phyloP scores from a whole-genome alignment of 2,329 filamentous ascomycete genomes.

The Lecanosticta acicola region DNA sequence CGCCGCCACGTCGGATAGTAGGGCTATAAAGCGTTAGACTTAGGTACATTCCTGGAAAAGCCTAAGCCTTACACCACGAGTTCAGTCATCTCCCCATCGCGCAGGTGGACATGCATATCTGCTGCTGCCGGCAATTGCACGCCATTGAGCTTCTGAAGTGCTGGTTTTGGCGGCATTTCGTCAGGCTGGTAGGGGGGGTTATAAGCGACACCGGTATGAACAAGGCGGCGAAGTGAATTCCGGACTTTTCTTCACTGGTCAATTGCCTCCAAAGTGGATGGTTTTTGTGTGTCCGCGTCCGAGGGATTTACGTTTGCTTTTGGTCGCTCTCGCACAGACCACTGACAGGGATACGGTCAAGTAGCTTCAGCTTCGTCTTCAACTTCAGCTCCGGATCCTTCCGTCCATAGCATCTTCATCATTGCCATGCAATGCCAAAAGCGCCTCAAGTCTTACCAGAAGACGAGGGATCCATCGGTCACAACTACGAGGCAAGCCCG shows the following conservation, averaged over 20 bases:
- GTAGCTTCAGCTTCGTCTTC: too few species aligned
- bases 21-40: conserved; percentile 31
- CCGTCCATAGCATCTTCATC: not conserved
- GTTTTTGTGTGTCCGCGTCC: too few species aligned
- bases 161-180: conserved; percentile 2
- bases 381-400: not conserved
- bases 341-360: too few species aligned
- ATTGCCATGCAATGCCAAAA: conserved; percentile 15
- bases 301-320: too few species aligned
- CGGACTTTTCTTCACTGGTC: too few species aligned
- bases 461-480: conserved; percentile 4
- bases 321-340: too few species aligned
- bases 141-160: conserved; percentile 39
- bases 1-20: conserved; percentile 47
- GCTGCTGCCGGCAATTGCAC: conserved; percentile 45
- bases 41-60: not conserved
- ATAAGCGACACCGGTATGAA: too few species aligned
- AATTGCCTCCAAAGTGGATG: too few species aligned
- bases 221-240: too few species aligned
- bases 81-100: conserved; percentile 49
- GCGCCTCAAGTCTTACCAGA: conserved; percentile 5
- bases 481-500: conserved; percentile 33
- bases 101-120: conserved; percentile 48
- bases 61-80: conserved; percentile 34
- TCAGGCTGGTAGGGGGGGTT: too few species aligned